phyloP scores from a whole-genome alignment of 257 asterid species.

The Datura wrightii region DNA sequence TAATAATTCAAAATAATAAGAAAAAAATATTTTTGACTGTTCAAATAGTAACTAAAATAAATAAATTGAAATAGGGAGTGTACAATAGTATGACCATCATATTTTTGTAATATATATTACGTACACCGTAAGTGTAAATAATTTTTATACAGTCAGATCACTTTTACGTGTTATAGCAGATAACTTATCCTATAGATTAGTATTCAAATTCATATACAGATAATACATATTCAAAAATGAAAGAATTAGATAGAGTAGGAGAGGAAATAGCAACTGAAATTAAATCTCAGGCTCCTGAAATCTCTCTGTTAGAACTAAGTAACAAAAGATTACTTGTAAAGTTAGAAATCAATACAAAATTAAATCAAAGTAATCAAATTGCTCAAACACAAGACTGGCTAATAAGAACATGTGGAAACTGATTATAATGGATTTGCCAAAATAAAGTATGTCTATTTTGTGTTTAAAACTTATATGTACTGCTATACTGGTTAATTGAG shows the following conservation, averaged over 20 bases:
- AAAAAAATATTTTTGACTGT: too few species aligned
- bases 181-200: background rate
- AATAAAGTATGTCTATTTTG: too few species aligned
- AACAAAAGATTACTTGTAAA: background rate
- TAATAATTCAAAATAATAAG: too few species aligned
- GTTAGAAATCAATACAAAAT: background rate
- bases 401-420: too few species aligned
- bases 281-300: background rate
- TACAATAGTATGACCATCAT: background rate
- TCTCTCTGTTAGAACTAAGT: background rate
- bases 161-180: too few species aligned
- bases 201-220: background rate
- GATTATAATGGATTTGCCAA: too few species aligned
- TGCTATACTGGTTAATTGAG: too few species aligned
- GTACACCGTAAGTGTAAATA: background rate
- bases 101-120: too few species aligned
- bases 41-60: too few species aligned
- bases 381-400: background rate
- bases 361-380: background rate
- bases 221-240: background rate
- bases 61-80: too few species aligned
- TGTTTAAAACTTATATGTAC: too few species aligned
- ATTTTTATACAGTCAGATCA: background rate
- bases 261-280: background rate
- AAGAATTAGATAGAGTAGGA: background rate